These are phyloP conservation scores for Leptoxyphium fumago DNA, from an alignment of 2,329 filamentous ascomycete genomes.

Conservation along the genomic window DNA sequence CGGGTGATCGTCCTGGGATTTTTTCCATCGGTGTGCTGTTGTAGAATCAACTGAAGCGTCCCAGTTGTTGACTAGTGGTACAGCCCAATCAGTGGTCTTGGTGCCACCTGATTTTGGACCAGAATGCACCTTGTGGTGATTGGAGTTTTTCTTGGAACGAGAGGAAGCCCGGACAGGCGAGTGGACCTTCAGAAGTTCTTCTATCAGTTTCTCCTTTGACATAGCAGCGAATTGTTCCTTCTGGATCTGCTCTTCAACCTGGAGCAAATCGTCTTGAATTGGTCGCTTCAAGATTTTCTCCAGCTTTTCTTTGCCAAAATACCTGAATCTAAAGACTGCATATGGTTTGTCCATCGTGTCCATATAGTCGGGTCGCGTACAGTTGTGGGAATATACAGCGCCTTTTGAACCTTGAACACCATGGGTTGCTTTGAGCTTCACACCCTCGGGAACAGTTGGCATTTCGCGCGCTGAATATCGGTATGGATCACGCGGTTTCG, in stretches of 20 bases:
- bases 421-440: slow-evolving; percentile 7
- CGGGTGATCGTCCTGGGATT: too few species aligned
- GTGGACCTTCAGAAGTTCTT: slow-evolving; percentile 5
- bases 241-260: slow-evolving; percentile 5
- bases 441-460: slow-evolving; percentile 10
- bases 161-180: not conserved
- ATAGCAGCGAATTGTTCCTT: slow-evolving; percentile 4
- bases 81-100: too few species aligned
- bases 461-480: slow-evolving; percentile 19
- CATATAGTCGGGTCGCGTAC: slow-evolving; percentile 26
- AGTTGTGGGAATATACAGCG: slow-evolving; percentile 23
- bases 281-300: slow-evolving; percentile 19
- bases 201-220: slow-evolving; percentile 12
- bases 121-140: too few species aligned
- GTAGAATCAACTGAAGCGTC: too few species aligned
- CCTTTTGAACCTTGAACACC: slow-evolving; percentile 20
- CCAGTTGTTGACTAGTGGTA: too few species aligned
- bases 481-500: slow-evolving; percentile 13
- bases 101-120: too few species aligned
- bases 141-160: too few species aligned
- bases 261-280: slow-evolving; percentile 11
- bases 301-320: slow-evolving; percentile 23
- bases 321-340: slow-evolving; percentile 35
- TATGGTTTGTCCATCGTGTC: slow-evolving; percentile 26
- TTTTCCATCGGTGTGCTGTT: too few species aligned